Percentiles rank a stretch among this genome's conserved stretches.
phyloP scores from a whole-genome alignment of 108 stramenopile genomes.

The Mediolabrus comicus region DNA sequence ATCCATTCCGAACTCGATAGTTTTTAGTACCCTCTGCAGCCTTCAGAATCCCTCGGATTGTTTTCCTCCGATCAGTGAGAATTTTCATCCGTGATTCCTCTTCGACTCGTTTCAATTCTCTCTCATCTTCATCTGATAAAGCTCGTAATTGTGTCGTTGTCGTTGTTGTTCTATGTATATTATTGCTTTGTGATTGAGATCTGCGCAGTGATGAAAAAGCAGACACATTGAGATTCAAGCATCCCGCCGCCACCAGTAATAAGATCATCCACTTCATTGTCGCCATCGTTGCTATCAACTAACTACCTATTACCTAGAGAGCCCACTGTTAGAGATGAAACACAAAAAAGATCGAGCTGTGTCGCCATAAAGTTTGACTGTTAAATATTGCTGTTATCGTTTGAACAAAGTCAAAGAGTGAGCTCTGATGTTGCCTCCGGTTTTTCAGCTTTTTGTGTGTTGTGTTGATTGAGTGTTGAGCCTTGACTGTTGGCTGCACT shows the following conservation, averaged over 20 bases:
- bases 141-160: constrained; percentile 1
- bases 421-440: too few relatives aligned
- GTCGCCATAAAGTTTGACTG: too few relatives aligned
- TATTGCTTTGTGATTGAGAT: neutral
- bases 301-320: too few relatives aligned
- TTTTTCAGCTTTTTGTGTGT: too few relatives aligned
- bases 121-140: constrained; percentile 8
- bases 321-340: too few relatives aligned
- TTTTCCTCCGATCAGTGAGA: constrained; percentile 49
- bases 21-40: constrained; percentile 58
- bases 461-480: neutral
- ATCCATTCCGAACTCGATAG: constrained; percentile 50
- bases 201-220: neutral
- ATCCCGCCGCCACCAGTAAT: neutral
- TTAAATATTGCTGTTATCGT: too few relatives aligned
- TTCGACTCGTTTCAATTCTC: constrained; percentile 31
- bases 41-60: constrained; percentile 61
- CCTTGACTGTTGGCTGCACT: neutral
- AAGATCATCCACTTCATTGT: constrained; percentile 33
- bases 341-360: too few relatives aligned
- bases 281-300: too few relatives aligned
- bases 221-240: neutral
- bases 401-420: too few relatives aligned
- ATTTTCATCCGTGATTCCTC: constrained; percentile 66
- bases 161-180: neutral